phyloP scores from a whole-genome alignment of 208 protist genomes.

The Acanthamoeba lenticulata region DNA sequence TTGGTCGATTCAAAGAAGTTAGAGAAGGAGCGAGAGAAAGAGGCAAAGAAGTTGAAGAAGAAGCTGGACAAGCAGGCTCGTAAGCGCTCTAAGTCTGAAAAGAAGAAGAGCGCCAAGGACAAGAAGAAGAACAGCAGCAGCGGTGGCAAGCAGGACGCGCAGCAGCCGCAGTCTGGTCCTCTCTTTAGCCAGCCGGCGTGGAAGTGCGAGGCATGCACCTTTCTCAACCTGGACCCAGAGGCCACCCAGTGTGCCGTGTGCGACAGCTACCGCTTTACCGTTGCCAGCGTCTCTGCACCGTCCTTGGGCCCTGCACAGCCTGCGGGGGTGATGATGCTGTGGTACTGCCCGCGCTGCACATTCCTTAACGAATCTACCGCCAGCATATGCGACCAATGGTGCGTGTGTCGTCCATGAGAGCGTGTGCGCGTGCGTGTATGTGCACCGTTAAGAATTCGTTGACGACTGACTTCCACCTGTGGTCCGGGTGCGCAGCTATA shows the following conservation, averaged over 20 bases:
- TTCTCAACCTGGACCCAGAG: too few relatives aligned
- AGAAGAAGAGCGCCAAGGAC: too few relatives aligned
- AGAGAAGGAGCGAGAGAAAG: slow-evolving; percentile 8
- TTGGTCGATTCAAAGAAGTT: too few relatives aligned
- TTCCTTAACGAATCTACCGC: background rate
- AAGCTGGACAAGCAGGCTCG: background rate
- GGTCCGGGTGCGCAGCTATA: background rate
- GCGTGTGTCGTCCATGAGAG: background rate
- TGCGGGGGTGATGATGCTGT: background rate
- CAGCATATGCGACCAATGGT: background rate
- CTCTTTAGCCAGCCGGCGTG: background rate
- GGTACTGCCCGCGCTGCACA: background rate
- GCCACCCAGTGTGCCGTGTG: too few relatives aligned
- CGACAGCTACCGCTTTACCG: background rate
- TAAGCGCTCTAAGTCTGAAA: background rate
- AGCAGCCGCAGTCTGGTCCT: background rate
- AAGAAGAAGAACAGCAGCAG: background rate
- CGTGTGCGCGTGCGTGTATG: background rate
- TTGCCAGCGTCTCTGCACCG: background rate
- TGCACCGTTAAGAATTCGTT: background rate
- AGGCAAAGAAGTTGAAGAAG: slow-evolving; percentile 1
- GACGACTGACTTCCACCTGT: too few relatives aligned
- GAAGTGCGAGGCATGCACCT: too few relatives aligned
- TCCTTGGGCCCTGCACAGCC: background rate
- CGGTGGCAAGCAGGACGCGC: background rate